Evolutionary conservation across 2,329 filamentous ascomycete species (phyloP), one percentile per base, ranked within the genome.

Genomic region (Alternaria sp.): DNA sequence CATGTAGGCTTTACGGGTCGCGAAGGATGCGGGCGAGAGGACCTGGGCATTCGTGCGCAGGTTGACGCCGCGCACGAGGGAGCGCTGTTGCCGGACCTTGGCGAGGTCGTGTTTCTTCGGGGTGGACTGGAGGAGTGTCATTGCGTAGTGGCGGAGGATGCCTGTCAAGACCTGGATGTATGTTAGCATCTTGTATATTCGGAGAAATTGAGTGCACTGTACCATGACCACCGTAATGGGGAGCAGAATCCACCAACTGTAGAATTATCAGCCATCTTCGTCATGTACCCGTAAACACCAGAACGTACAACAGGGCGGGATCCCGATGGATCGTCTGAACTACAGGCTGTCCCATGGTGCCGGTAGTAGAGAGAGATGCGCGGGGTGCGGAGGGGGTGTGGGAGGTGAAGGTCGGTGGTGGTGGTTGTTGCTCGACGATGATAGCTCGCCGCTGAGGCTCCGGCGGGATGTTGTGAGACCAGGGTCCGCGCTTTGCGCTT

Each of bases 191-290:
- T 18, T 9, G 14, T 41, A 5, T 2, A 26, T 41, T 6, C 14
- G 5, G 1, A 30, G 3, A 9, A 5, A 25, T 20, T 14, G 45
- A 26, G 25, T 33, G 18, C 18, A 43, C 33, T 77, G 60, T 84
- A 92, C 90, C 96, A 99, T 99, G 78, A 99, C 96, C 74, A 97
- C 87, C 50, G 95, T 97, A 81, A 99, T 99, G 66, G 96, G 96
- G 68, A 97, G 90, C 64, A 99, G 87, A 82, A 99, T 99, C 96
- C 96, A 99, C 87, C 97, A 98, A 84, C 96, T 99, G 75, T 58
- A 64, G 20, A 58, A 58, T 59, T 66, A 58, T 79, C 57, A 79
- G 75, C 67, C 43, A 45, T 63, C 30, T 60, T 51, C 28, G 30
- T 60, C 30, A 26, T 25, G 10, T 37, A 26, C 28, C 20, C n/a